phyloP scores from a whole-genome alignment of 495 filamentous ascomycete genomes.

The Jackrogersella minutella region DNA sequence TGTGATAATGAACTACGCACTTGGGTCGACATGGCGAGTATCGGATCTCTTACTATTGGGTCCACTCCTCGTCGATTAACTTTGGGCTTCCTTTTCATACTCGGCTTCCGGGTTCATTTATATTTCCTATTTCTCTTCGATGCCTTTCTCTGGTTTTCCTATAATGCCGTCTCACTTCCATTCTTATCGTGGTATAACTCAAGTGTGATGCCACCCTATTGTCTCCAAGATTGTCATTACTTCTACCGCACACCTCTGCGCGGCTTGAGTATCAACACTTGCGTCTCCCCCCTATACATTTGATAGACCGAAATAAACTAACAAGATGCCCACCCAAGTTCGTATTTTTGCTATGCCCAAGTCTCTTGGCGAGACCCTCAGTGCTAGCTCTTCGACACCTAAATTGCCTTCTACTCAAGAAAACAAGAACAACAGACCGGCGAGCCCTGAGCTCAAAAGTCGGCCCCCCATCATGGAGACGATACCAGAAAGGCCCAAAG shows the following conservation, averaged over 20 bases:
- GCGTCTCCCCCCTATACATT: conserved; percentile 75
- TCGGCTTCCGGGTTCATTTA: conserved; percentile 27
- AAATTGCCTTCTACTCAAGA: conserved; percentile 45
- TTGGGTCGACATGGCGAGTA: conserved; percentile 22
- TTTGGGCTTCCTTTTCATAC: conserved; percentile 9
- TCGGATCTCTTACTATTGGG: conserved; percentile 26
- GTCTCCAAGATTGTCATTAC: conserved; percentile 87
- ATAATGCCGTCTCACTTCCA: conserved; percentile 4
- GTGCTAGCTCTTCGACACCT: conserved; percentile 46
- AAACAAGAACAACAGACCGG: conserved; percentile 42
- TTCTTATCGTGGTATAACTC: conserved; percentile 29
- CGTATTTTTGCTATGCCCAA: conserved; percentile 72
- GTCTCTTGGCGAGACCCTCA: conserved; percentile 73
- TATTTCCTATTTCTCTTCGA: conserved; percentile 31
- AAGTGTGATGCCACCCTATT: conserved; percentile 80
- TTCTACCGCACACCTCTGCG: conserved; percentile 88
- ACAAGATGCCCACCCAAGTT: conserved; percentile 62
- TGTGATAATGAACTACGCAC: conserved; percentile 38
- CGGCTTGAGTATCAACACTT: conserved; percentile 79
- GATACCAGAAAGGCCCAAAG: conserved; percentile 52
- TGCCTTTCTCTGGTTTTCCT: conserved; percentile 3
- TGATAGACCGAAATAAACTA: conserved; percentile 54
- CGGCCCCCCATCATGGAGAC: conserved; percentile 47
- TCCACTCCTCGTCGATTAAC: conserved; percentile 27
- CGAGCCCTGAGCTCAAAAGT: conserved; percentile 38